phyloP scores from a whole-genome alignment of 2,329 filamentous ascomycete genomes.

The Aotearoamyces nothofagi region DNA sequence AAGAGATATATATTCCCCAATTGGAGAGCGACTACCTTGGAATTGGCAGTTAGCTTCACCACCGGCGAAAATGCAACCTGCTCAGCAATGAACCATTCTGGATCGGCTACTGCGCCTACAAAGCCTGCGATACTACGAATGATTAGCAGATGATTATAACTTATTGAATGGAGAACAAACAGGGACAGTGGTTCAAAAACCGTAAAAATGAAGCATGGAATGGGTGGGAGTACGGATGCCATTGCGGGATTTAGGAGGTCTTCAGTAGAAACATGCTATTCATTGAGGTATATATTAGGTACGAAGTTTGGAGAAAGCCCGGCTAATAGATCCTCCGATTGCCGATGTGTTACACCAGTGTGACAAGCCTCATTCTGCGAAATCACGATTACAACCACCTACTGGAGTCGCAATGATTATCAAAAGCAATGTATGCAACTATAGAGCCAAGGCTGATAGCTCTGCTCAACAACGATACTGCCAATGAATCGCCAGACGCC shows the following conservation, averaged over 20 bases:
- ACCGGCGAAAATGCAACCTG: conserved; percentile 32
- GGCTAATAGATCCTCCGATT: too few relatives aligned
- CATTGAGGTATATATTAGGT: too few relatives aligned
- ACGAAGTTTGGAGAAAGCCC: too few relatives aligned
- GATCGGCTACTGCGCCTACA: conserved; percentile 35
- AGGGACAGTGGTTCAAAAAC: conserved; percentile 53
- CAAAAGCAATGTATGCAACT: conserved; percentile 23
- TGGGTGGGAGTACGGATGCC: conserved; percentile 44
- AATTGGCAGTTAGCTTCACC: conserved; percentile 21
- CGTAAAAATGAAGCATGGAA: conserved; percentile 53
- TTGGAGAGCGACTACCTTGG: conserved; percentile 45
- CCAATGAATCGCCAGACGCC: conserved; percentile 20
- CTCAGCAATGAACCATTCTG: conserved; percentile 46
- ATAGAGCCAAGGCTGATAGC: conserved; percentile 55
- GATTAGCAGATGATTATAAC: conserved; percentile 2
- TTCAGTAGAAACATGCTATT: too few relatives aligned
- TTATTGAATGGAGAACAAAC: conserved; percentile 26
- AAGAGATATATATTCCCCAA: conserved; percentile 57
- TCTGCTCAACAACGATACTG: conserved; percentile 32
- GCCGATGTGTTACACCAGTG: too few relatives aligned
- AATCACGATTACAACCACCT: too few relatives aligned
- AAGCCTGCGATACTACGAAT: conserved; percentile 41
- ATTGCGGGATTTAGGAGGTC: conserved; percentile 24
- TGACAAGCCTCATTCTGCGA: too few relatives aligned
- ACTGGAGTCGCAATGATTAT: too few relatives aligned